These are phyloP conservation scores for Leccinum laetum DNA, from an alignment of 1,284 basidiomycete genomes.

Conservation along the genomic window DNA sequence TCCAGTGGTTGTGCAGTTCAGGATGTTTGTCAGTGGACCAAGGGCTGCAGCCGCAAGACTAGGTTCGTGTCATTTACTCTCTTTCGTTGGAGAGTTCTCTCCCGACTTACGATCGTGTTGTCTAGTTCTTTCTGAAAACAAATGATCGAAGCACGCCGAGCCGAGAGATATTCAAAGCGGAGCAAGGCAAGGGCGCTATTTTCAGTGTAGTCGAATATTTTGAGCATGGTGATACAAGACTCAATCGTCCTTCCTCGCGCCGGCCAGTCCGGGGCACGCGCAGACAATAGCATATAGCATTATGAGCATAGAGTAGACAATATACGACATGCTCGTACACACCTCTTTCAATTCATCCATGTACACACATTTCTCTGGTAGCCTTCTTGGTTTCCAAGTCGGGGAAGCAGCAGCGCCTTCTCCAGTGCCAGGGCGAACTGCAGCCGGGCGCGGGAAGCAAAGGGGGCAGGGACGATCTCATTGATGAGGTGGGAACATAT, in stretches of 20 bases:
- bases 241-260: no score
- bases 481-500: slow-evolving; percentile 89
- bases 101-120: not conserved
- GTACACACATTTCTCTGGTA: no score
- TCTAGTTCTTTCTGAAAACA: slow-evolving; percentile 24
- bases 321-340: slow-evolving; percentile 37
- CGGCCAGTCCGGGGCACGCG: not conserved
- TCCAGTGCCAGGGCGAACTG: slow-evolving; percentile 63
- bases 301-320: slow-evolving; percentile 32
- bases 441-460: slow-evolving; percentile 54
- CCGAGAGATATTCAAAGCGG: slow-evolving; percentile 7
- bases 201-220: slow-evolving; percentile 22
- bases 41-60: slow-evolving; percentile 34
- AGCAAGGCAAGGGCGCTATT: slow-evolving; percentile 7
- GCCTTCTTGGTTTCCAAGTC: slow-evolving; percentile 31
- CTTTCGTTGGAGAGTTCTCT: not conserved
- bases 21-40: slow-evolving; percentile 46
- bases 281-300: slow-evolving; percentile 29
- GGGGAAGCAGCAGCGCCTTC: slow-evolving; percentile 67
- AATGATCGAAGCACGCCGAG: not conserved
- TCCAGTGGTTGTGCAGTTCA: slow-evolving; percentile 41
- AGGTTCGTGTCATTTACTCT: slow-evolving; percentile 32
- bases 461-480: slow-evolving; percentile 74
- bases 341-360: slow-evolving; percentile 30
- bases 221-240: slow-evolving; percentile 3